Evolutionary conservation across 2,329 filamentous ascomycete species (phyloP).

Genomic region (Penicillium expansum): DNA sequence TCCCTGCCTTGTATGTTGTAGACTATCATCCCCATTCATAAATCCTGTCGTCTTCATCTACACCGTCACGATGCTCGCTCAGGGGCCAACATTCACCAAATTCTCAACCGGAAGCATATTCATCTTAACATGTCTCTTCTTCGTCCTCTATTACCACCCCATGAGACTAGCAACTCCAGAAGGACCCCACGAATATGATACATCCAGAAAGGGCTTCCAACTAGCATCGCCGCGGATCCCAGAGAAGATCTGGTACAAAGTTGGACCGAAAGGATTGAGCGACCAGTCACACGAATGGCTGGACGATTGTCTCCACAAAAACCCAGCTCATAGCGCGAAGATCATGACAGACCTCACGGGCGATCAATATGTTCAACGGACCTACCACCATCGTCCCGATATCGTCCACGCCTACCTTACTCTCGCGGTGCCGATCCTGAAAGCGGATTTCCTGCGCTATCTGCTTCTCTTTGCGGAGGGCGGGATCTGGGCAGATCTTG

Average conservation of each 20-base stretch:
- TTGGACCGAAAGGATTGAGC: constrained; percentile 1
- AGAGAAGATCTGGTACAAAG: constrained; percentile 7
- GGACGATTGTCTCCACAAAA: constrained; percentile 5
- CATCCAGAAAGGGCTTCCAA: neutral
- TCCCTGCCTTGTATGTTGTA: neutral
- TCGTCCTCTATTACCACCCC: constrained; percentile 3
- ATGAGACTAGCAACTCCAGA: neutral
- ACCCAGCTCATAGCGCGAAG: neutral
- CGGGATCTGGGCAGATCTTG: constrained; percentile 3
- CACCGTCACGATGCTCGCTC: neutral
- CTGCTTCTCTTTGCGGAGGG: constrained; percentile 1
- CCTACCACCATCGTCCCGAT: constrained; percentile 1
- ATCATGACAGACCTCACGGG: constrained; percentile 4
- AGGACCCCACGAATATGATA: neutral
- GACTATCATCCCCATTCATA: neutral
- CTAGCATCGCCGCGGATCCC: neutral
- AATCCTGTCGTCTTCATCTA: neutral
- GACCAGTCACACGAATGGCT: constrained; percentile 1
- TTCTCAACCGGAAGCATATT: constrained; percentile 1
- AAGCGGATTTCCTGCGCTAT: constrained; percentile 7
- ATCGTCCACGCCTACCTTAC: constrained; percentile 2
- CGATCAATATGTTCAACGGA: neutral
- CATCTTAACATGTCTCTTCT: constrained; percentile 4
- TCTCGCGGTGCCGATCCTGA: constrained; percentile 1
- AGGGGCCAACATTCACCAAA: neutral